Conservation (phyloP, 441 rosid species). For the Euphorbia schlechtendalii region DNA sequence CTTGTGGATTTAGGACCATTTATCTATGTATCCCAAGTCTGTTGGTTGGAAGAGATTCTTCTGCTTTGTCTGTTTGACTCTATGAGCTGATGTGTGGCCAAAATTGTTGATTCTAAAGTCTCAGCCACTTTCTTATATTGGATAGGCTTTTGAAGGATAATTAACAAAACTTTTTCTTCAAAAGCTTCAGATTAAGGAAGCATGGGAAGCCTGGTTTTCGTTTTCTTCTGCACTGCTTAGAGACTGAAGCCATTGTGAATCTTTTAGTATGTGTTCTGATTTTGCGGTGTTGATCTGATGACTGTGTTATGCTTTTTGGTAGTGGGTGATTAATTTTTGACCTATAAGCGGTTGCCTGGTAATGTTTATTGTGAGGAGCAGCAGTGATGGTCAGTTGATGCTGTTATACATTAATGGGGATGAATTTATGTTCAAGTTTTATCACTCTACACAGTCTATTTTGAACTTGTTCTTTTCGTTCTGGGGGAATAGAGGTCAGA, state of each 20-base stretch:
- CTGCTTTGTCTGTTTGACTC: conserved; percentile 2
- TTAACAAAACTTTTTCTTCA: conserved; percentile 15
- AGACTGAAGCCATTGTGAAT: conserved; percentile 4
- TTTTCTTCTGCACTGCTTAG: conserved; percentile 5
- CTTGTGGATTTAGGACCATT: background rate
- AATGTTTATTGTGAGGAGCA: background rate
- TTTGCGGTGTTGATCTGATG: background rate
- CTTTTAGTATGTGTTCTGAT: conserved; percentile 8
- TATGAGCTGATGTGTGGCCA: background rate
- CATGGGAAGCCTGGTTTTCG: conserved; percentile 8
- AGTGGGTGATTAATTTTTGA: conserved; percentile 6
- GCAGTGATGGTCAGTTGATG: conserved; percentile 15
- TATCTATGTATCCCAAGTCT: background rate
- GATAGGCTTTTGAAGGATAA: conserved; percentile 15
- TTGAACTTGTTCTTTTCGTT: conserved; percentile 17
- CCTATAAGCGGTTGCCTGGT: background rate
- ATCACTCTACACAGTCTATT: conserved; percentile 2
- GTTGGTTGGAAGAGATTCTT: conserved; percentile 14
- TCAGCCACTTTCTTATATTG: conserved; percentile 8
- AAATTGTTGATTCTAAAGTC: conserved; percentile 9
- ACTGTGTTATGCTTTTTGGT: background rate
- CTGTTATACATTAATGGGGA: background rate
- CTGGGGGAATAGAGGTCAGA: too few species aligned
- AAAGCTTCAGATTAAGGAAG: conserved; percentile 3
- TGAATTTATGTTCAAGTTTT: conserved; percentile 15